These are phyloP conservation scores for Cymbopogon flexuosus DNA, from an alignment of 202 grass and related monocot species.

Conservation along the genomic window DNA sequence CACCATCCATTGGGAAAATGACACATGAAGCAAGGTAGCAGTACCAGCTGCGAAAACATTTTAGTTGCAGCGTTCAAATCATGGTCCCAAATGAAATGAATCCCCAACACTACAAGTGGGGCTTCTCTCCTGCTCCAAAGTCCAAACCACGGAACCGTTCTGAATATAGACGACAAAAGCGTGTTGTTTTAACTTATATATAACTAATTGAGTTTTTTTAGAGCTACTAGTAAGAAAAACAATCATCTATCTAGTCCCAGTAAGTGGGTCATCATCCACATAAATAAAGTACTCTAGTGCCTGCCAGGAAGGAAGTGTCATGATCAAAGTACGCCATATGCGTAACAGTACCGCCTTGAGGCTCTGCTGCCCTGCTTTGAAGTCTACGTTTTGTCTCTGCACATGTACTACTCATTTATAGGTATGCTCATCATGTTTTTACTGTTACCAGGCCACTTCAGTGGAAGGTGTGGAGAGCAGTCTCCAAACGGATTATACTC, in stretches of 20 bases:
- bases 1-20: neutral
- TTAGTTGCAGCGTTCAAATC: constrained; percentile 4
- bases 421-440: neutral
- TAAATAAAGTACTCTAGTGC: neutral
- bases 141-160: neutral
- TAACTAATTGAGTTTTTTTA: neutral
- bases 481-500: constrained; percentile 95
- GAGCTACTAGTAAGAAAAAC: neutral
- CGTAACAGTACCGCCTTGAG: too few relatives aligned
- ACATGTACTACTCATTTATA: neutral
- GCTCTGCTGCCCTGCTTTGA: neutral
- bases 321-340: neutral
- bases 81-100: neutral
- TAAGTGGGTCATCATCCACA: neutral
- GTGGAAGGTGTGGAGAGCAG: constrained; percentile 86
- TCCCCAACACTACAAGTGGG: neutral
- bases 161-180: neutral
- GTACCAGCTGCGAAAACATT: neutral
- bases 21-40: neutral
- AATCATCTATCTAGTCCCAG: neutral
- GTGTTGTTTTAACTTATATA: neutral
- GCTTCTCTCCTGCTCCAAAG: neutral
- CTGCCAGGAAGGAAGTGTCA: neutral
- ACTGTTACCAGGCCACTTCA: constrained; percentile 62
- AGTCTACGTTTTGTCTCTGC: neutral